Evolutionary conservation across 2,329 filamentous ascomycete species (phyloP).

Genomic region (Aspergillus persii): DNA sequence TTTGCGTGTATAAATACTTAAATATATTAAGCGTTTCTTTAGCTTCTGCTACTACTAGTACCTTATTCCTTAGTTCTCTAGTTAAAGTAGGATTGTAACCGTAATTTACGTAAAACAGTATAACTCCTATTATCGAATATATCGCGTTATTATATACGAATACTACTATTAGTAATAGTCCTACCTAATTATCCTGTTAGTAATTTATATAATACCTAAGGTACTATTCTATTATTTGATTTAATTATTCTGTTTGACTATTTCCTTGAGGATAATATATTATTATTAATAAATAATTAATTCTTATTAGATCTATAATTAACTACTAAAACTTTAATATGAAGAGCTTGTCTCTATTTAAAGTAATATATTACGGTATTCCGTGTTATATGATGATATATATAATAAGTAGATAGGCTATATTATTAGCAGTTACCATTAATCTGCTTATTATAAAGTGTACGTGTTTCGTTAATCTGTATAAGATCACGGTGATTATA

Average conservation of each 20-base stretch:
- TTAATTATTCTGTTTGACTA: constrained; percentile 2
- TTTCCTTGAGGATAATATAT: constrained; percentile 1
- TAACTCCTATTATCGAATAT: background rate
- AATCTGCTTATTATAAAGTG: background rate
- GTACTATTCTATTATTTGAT: constrained; percentile 6
- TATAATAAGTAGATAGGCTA: background rate
- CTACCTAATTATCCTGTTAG: constrained; percentile 2
- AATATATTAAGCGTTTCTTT: background rate
- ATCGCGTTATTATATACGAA: constrained; percentile 1
- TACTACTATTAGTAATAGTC: background rate
- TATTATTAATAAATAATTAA: background rate
- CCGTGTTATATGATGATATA: background rate
- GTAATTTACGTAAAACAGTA: background rate
- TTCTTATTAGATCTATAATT: background rate
- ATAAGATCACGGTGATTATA: background rate
- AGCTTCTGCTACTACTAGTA: background rate
- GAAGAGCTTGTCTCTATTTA: constrained; percentile 5
- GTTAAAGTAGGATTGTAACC: background rate
- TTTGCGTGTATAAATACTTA: background rate
- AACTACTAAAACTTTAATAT: constrained; percentile 3
- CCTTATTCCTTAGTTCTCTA: background rate
- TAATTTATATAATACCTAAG: constrained; percentile 8
- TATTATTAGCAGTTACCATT: background rate
- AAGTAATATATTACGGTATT: background rate
- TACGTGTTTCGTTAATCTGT: background rate